A percentile compares a stretch with the other conserved stretches of the same genome.
phyloP scores from a whole-genome alignment of 805 yeast genomes.

The Candida incommunis region DNA sequence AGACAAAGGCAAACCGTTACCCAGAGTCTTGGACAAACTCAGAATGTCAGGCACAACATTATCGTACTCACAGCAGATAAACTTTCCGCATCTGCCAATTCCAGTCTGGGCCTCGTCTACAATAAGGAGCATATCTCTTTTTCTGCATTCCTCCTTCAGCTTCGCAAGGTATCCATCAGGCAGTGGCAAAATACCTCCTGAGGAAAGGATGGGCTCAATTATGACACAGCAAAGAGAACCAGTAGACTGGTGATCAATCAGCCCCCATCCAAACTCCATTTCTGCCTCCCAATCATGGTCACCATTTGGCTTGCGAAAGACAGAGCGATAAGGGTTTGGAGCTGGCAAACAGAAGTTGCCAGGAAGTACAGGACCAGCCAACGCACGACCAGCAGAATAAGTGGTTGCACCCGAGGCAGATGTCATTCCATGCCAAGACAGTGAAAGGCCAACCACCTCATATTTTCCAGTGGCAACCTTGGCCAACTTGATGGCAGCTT shows the following conservation, averaged over 20 bases:
- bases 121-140: background rate
- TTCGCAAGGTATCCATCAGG: background rate
- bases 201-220: background rate
- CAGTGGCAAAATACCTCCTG: background rate
- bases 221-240: background rate
- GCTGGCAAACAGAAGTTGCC: background rate
- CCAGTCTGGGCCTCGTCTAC: slow-evolving; percentile 1
- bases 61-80: background rate
- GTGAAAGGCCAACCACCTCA: background rate
- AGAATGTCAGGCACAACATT: background rate
- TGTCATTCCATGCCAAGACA: background rate
- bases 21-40: background rate
- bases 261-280: background rate
- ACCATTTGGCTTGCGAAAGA: background rate
- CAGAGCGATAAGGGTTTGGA: background rate
- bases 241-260: background rate
- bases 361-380: background rate
- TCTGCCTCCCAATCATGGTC: background rate
- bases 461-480: background rate
- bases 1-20: background rate
- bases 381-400: background rate
- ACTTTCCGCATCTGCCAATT: background rate
- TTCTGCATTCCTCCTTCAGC: background rate
- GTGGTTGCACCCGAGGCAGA: slow-evolving; percentile 1
- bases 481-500: background rate